phyloP scores from a whole-genome alignment of 1,284 basidiomycete genomes.

The Ustilago xerochloae region DNA sequence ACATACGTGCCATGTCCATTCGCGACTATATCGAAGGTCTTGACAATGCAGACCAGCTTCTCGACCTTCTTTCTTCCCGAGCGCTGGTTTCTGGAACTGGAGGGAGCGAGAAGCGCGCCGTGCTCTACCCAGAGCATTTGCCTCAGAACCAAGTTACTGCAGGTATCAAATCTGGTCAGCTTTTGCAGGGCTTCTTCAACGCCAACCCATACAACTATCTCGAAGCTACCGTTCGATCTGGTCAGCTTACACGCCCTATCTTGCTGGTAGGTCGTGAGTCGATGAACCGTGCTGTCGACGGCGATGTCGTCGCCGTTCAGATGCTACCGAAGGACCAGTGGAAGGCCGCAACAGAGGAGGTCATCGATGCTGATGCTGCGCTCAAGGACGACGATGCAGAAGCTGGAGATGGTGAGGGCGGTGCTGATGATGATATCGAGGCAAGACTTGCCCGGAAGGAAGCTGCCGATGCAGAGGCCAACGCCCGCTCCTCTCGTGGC shows the following conservation, averaged over 20 bases:
- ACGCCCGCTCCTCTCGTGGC: constrained; percentile 69
- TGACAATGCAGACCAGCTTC: constrained; percentile 54
- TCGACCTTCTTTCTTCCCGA: constrained; percentile 62
- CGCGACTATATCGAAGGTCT: constrained; percentile 65
- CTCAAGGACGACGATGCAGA: constrained; percentile 88
- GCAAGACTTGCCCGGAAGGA: constrained; percentile 46
- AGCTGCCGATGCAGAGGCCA: constrained; percentile 66
- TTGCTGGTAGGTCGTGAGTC: constrained; percentile 87
- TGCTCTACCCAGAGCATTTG: constrained; percentile 77
- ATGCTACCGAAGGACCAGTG: constrained; percentile 88
- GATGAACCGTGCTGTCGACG: constrained; percentile 95
- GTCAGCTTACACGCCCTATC: constrained; percentile 80
- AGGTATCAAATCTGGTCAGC: constrained; percentile 84
- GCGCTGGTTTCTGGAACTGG: constrained; percentile 32
- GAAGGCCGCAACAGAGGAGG: constrained; percentile 91
- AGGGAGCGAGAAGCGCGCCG: constrained; percentile 42
- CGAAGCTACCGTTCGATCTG: constrained; percentile 83
- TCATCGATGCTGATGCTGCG: constrained; percentile 82
- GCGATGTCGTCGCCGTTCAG: constrained; percentile 91
- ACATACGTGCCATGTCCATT: constrained; percentile 58
- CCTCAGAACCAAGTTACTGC: constrained; percentile 79
- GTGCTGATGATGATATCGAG: constrained; percentile 71
- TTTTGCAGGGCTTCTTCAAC: constrained; percentile 93
- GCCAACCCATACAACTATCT: constrained; percentile 96
- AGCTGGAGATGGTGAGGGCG: constrained; percentile 63